Evolutionary conservation across 106 monocot species (phyloP).

Genomic region (Vanilla planifolia): DNA sequence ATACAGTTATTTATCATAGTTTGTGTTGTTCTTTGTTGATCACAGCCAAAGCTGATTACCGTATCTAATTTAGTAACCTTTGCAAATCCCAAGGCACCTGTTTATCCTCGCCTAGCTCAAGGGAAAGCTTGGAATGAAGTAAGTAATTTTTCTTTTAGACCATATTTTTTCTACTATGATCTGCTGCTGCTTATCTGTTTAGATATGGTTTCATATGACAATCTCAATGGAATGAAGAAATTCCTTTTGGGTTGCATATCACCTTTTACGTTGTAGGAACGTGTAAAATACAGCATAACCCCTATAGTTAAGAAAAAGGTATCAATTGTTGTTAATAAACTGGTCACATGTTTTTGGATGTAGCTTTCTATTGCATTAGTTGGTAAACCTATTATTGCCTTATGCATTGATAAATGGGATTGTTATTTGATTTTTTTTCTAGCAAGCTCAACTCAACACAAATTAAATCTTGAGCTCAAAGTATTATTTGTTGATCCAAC

Average conservation of each 20-base stretch:
- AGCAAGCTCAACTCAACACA: no score
- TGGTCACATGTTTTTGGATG: background rate
- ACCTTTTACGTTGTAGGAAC: background rate
- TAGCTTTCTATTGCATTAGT: no score
- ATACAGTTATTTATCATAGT: no score
- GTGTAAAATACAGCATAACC: background rate
- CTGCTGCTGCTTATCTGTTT: background rate
- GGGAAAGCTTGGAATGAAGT: conserved; percentile 96
- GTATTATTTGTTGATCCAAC: no score
- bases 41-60: conserved; percentile 84
- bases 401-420: no score
- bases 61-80: conserved; percentile 66
- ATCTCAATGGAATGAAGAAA: background rate
- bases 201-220: background rate
- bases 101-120: conserved; percentile 90
- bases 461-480: no score
- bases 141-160: conserved; percentile 19
- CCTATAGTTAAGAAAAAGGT: background rate
- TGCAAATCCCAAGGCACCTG: conserved; percentile 87
- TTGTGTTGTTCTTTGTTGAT: conserved; percentile 7
- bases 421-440: no score
- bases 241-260: background rate
- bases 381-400: no score
- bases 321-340: background rate
- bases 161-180: background rate